Base-by-base conservation (phyloP, 257 asterid genomes). In the Craterostigma plantagineum region DNA sequence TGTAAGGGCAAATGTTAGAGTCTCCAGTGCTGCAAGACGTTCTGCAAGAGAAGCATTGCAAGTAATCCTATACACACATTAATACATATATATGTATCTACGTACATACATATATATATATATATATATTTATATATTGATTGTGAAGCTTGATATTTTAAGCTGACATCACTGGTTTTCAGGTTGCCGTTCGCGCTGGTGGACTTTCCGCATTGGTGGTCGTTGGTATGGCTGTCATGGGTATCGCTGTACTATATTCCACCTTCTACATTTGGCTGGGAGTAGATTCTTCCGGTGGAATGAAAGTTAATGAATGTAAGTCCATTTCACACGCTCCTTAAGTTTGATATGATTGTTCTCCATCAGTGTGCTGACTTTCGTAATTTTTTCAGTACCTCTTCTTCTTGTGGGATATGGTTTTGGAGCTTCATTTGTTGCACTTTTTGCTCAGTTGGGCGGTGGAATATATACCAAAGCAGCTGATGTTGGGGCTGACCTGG, bases 151-250 rank as follows among this genome's bases (percentile, higher is more conserved):
- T 23, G 30, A 6, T n/a, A 2, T 23, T 23, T 23, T 6, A 2
- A 23, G 56, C 55, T 53, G 46, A 27, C 35, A 54, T 48, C 48
- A 54, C 45, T 61, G 45, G 53, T 58, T 54, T 66, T 55, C 69
- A 90, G 99, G 57, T 90, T 55, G 95, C 99, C 59, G 92, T 90
- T 61, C 94, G 99, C 50, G 99, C 99, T 60, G 99, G 99, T 72
- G 99, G 99, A 13, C 79, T 79, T 69, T 83, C 99, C 38, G 99
- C 99, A 50, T 60, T 83, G 59, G 81, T 90, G 39, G 99, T 90
- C 49, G 95, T 90, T 46, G 99, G 95, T 50, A 66, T 90, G 99
- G 94, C 99, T 70, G 99, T 90, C 38, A 41, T 75, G 58, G 99
- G 99, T 43, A 71, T 90, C 54, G 82, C 99, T 39, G 54, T 90